phyloP scores from a whole-genome alignment of 163 green algal species.

The Scenedesmus sp. region DNA sequence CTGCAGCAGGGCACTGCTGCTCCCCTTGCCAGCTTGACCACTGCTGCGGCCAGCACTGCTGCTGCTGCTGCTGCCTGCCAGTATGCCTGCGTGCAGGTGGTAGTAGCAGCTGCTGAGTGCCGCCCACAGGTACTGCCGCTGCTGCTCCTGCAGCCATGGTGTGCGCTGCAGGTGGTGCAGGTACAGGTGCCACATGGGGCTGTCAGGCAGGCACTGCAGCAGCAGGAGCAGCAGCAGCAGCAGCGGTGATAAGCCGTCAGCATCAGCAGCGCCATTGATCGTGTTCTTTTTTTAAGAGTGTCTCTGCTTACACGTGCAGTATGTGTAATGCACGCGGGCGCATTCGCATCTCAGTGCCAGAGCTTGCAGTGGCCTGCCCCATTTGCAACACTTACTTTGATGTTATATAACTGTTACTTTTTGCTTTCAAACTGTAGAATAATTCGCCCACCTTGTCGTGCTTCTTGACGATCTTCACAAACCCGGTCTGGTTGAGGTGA shows the following conservation, averaged over 20 bases:
- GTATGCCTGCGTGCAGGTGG: conserved; percentile 35
- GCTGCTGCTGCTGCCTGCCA: background rate
- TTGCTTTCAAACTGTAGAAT: no score
- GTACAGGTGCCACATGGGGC: conserved; percentile 47
- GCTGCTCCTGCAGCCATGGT: conserved; percentile 24
- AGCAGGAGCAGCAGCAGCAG: background rate
- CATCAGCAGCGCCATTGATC: no score
- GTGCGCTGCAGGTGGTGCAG: conserved; percentile 41
- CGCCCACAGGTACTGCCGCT: conserved; percentile 46
- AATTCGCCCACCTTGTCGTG: conserved; percentile 82
- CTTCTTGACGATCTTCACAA: conserved; percentile 81
- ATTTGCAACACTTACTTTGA: no score
- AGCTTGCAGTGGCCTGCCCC: no score
- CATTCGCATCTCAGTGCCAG: no score
- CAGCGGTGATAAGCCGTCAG: background rate
- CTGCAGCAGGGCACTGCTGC: background rate
- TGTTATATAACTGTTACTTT: no score
- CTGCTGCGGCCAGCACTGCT: background rate
- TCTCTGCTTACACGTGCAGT: no score
- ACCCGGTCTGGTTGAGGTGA: conserved; percentile 72
- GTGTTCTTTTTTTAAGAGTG: no score
- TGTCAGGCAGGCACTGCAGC: conserved; percentile 25
- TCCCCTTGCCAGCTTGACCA: background rate
- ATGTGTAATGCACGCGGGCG: background rate
- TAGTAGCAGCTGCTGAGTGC: conserved; percentile 42